Evolutionary conservation across 108 stramenopile species (phyloP), one percentile per base, ranked within the genome.

Genomic region (Fragilaria crotonensis): DNA sequence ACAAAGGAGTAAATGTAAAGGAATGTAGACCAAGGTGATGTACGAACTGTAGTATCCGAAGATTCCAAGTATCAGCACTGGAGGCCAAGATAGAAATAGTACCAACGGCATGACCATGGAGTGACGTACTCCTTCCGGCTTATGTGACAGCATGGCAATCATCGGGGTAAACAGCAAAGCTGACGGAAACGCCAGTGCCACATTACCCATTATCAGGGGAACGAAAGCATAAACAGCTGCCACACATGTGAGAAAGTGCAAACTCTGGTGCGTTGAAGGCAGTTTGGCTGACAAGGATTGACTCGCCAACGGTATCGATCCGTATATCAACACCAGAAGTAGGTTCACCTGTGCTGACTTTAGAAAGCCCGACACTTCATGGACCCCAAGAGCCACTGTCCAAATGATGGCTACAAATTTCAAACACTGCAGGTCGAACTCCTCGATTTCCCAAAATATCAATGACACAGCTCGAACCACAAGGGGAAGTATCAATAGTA

Each of bases 401-500:
- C 68, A 56, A 5, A 56, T 26, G 2, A 70, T 30, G 25, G 79
- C 25, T 7, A 64, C 67, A 5, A 46, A 30, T 4, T 67, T 68
- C 26, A 77, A 52, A 27, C 56, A 59, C 32, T 26, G 20, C 54
- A 80, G 70, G 47, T 75, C 62, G 52, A 87, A 76, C 2, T 62
- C 30, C 36, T 55, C 50, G 45, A 87, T 52, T 45, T 83, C 81
- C 45, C 57, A 59, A 27, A 89, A 66, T 21, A 80, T 51, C 30
- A 85, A 48, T 25, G 66, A 69, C 27, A 83, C 71, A 17, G 79
- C 77, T 29, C 91, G 67, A 4, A 78, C 55, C 25, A 82, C 85
- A 64, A 89, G 56, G 7, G 91, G 91, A 44, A 87, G 47, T 21
- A 85, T 22, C n/a, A 89, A 30, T 59, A 93, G 57, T 30, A 93